phyloP scores from a whole-genome alignment of 2,329 filamentous ascomycete species.

The Xylariales sp. region DNA sequence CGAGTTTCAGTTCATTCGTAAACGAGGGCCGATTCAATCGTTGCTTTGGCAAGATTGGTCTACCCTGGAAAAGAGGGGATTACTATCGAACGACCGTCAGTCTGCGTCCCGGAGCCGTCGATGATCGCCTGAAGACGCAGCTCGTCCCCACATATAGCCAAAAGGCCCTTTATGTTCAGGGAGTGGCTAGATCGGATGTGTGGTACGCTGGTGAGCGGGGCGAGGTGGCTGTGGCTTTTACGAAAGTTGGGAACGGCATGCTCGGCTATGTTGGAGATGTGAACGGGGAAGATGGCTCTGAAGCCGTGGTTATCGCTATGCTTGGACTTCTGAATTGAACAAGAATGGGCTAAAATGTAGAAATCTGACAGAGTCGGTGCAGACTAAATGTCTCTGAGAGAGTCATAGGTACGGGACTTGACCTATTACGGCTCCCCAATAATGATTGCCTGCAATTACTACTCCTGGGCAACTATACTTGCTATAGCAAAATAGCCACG shows the following conservation, averaged over 20 bases:
- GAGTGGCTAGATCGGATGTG: constrained; percentile 37
- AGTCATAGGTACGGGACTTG: no score
- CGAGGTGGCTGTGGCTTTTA: constrained; percentile 44
- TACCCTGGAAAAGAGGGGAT: constrained; percentile 42
- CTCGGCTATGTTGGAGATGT: constrained; percentile 50
- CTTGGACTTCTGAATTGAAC: constrained; percentile 42
- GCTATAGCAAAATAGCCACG: no score
- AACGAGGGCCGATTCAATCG: constrained; percentile 39
- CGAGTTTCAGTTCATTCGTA: constrained; percentile 34
- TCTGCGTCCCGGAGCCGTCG: constrained; percentile 40
- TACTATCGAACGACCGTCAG: constrained; percentile 38
- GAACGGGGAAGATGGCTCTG: constrained; percentile 41
- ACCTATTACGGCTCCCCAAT: no score
- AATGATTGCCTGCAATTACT: no score
- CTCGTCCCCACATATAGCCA: constrained; percentile 44
- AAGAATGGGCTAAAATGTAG: constrained; percentile 11
- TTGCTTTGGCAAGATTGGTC: constrained; percentile 44
- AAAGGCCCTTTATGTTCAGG: constrained; percentile 42
- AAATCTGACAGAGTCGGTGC: constrained; percentile 1
- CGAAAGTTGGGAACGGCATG: constrained; percentile 43
- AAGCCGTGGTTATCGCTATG: constrained; percentile 46
- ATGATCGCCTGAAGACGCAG: constrained; percentile 27
- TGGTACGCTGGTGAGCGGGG: constrained; percentile 41
- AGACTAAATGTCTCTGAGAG: no score
- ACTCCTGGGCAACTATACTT: no score